These are phyloP conservation scores for Agrocybe chaxingu DNA, from an alignment of 768 basidiomycete species.

Conservation along the genomic window DNA sequence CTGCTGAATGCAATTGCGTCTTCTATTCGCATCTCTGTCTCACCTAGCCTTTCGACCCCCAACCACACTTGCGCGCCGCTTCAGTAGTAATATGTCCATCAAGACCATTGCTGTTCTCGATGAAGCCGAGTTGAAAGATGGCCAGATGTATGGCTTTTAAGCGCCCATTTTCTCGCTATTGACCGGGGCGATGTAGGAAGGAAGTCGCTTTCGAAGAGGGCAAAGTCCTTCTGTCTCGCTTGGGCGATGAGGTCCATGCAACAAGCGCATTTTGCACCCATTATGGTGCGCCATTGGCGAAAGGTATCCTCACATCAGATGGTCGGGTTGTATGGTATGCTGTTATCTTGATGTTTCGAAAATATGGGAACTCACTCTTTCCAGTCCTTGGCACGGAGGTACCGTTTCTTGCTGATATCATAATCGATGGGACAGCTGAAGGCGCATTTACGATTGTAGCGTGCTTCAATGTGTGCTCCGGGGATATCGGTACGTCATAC, in stretches of 20 bases:
- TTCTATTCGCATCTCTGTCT: slow-evolving; percentile 12
- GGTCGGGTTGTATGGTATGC: slow-evolving; percentile 77
- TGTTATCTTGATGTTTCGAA: neutral
- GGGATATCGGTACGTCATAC: slow-evolving; percentile 62
- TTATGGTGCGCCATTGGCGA: slow-evolving; percentile 84
- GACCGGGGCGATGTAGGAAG: slow-evolving; percentile 52
- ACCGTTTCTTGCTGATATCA: slow-evolving; percentile 10
- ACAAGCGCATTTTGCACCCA: slow-evolving; percentile 88
- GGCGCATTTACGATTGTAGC: slow-evolving; percentile 37
- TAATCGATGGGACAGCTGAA: neutral
- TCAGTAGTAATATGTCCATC: slow-evolving; percentile 35
- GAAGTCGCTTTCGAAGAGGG: slow-evolving; percentile 76
- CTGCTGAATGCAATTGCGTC: slow-evolving; percentile 6
- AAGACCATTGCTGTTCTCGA: slow-evolving; percentile 58
- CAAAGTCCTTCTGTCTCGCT: slow-evolving; percentile 73
- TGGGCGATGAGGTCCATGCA: slow-evolving; percentile 73
- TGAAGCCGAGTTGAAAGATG: slow-evolving; percentile 57
- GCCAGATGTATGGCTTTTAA: slow-evolving; percentile 48
- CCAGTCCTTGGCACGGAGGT: slow-evolving; percentile 89
- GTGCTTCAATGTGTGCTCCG: slow-evolving; percentile 84
- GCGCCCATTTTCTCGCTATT: neutral
- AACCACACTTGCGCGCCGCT: slow-evolving; percentile 7
- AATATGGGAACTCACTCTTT: neutral
- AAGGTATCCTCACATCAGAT: slow-evolving; percentile 76
- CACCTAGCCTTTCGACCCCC: slow-evolving; percentile 1